Conservation (phyloP, 257 asterid species). For the Ophiorrhiza pumila region DNA sequence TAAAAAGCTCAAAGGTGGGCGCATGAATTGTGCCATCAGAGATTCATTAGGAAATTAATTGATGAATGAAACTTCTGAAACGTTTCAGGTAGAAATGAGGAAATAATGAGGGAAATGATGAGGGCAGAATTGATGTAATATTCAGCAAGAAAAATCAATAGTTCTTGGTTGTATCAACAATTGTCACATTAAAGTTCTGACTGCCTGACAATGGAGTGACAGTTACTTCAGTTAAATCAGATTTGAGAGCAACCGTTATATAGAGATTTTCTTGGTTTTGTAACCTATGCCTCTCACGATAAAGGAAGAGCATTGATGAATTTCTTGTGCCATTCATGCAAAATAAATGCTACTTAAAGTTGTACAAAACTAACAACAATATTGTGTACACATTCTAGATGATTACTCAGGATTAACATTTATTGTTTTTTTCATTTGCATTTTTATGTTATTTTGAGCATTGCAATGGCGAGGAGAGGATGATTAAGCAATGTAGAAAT, state of each 20-base stretch:
- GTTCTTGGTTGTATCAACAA: not conserved
- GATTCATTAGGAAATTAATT: not conserved
- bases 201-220: not conserved
- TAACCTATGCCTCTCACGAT: conserved; percentile 23
- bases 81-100: too few species aligned
- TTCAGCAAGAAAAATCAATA: not conserved
- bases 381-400: too few species aligned
- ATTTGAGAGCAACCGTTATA: not conserved
- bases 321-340: not conserved
- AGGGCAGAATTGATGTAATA: not conserved
- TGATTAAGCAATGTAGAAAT: too few species aligned
- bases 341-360: not conserved
- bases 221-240: conserved; percentile 12
- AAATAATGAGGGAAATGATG: not conserved
- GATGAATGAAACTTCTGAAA: conserved; percentile 3
- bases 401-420: too few species aligned
- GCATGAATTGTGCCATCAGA: conserved; percentile 11
- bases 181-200: not conserved
- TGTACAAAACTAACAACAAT: not conserved
- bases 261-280: conserved; percentile 12
- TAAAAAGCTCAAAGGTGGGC: conserved; percentile 1
- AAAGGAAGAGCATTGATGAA: conserved; percentile 9
- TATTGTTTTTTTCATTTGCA: not conserved
- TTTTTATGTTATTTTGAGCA: not conserved
- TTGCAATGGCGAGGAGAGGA: not conserved